These are phyloP conservation scores for Arthrinium phaeospermum DNA, from an alignment of 2,329 filamentous ascomycete genomes.

Conservation along the genomic window DNA sequence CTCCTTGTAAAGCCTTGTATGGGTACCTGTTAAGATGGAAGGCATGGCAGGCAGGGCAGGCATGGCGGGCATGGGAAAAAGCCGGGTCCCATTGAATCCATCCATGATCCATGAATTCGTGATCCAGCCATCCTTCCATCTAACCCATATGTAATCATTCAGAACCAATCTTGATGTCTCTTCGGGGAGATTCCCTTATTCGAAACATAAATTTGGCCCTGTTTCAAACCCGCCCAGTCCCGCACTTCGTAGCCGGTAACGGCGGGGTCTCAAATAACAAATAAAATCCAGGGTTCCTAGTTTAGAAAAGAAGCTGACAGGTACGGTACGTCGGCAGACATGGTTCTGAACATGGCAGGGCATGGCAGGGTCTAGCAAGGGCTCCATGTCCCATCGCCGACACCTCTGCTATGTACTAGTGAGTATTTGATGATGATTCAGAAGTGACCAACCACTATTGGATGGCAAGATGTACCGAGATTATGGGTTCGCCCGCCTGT, in stretches of 20 bases:
- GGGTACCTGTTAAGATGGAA: background rate
- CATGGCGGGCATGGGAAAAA: background rate
- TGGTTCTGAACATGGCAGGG: background rate
- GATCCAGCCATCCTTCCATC: conserved; percentile 11
- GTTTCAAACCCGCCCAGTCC: conserved; percentile 11
- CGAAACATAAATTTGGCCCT: conserved; percentile 14
- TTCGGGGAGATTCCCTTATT: conserved; percentile 8
- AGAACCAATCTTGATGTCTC: background rate
- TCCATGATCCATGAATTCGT: conserved; percentile 10
- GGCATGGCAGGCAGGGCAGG: background rate
- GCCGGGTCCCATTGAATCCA: background rate
- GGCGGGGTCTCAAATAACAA: conserved; percentile 14
- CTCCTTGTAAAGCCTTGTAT: background rate
- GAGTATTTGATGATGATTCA: background rate
- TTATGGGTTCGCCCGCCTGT: background rate
- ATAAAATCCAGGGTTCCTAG: conserved; percentile 1
- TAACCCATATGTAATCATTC: conserved; percentile 15
- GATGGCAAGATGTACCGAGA: conserved; percentile 5
- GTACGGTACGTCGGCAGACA: background rate
- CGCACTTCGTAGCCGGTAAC: conserved; percentile 6
- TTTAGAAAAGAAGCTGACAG: background rate
- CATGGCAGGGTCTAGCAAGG: no score
- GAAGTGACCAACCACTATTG: background rate
- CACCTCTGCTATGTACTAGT: no score
- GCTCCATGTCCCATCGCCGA: no score